Evolutionary conservation across 139 green algal genomes (phyloP).

Genomic region (Mychonastes homosphaera): DNA sequence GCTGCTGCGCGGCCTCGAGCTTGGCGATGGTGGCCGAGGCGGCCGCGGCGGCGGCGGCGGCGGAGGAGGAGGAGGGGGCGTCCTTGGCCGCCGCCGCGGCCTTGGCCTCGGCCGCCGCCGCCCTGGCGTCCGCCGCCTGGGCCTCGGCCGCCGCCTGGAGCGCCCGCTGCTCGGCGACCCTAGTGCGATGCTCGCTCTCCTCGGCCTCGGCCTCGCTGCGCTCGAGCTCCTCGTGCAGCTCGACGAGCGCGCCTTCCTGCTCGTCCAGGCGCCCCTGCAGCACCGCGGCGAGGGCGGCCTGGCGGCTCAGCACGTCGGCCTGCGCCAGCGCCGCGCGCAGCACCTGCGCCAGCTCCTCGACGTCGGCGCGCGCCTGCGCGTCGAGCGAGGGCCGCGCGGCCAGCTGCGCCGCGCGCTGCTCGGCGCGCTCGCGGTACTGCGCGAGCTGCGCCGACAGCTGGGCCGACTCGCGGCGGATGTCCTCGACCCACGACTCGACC

Average conservation of each 20-base stretch:
- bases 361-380: conserved; percentile 6
- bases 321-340: conserved; percentile 17
- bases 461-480: conserved; percentile 2
- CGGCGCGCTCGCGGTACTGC: conserved; percentile 8
- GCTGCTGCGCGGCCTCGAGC: conserved; percentile 8
- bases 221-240: conserved; percentile 18
- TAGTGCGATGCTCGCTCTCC: too few relatives aligned
- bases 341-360: conserved; percentile 12
- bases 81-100: conserved; percentile 7
- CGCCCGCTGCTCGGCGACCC: too few relatives aligned
- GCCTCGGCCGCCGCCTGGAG: too few relatives aligned
- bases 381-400: conserved; percentile 6
- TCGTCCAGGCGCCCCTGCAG: conserved; percentile 16
- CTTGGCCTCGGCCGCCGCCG: conserved; percentile 9
- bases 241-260: conserved; percentile 18
- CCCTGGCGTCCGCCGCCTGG: background rate
- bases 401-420: conserved; percentile 5
- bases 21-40: conserved; percentile 15
- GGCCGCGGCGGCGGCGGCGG: background rate
- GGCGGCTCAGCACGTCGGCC: conserved; percentile 15
- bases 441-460: conserved; percentile 11
- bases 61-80: background rate
- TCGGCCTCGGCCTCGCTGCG: conserved; percentile 13
- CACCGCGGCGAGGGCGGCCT: conserved; percentile 19
- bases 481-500: background rate